Conservation (phyloP, 2,329 filamentous ascomycete species). For the Cordyceps cicadae region DNA sequence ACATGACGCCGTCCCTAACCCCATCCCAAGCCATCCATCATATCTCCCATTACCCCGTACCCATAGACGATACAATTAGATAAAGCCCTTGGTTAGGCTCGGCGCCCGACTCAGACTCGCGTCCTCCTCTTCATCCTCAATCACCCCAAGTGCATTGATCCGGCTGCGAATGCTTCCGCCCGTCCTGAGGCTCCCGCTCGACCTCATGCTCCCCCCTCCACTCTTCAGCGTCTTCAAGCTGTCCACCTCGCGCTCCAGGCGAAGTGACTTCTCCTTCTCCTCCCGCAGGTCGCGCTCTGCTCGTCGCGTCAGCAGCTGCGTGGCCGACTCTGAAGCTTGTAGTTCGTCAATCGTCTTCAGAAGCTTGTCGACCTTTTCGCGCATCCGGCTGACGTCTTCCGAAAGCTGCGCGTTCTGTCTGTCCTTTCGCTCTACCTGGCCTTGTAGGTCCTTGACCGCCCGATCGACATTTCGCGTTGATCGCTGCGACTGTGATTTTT, state of each 20-base stretch:
- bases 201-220: conserved; percentile 17
- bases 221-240: conserved; percentile 67
- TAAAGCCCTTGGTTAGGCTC: conserved; percentile 71
- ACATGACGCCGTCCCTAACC: background rate
- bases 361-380: conserved; percentile 85
- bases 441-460: conserved; percentile 84
- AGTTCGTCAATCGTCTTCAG: conserved; percentile 89
- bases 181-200: conserved; percentile 12
- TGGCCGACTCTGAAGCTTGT: conserved; percentile 74
- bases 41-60: background rate
- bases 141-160: conserved; percentile 26
- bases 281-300: conserved; percentile 86
- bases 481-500: conserved; percentile 72
- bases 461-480: conserved; percentile 89
- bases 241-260: conserved; percentile 83
- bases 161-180: conserved; percentile 34
- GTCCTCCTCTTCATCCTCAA: conserved; percentile 37
- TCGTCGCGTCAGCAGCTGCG: conserved; percentile 72
- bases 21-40: background rate
- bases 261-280: conserved; percentile 71
- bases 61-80: conserved; percentile 34
- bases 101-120: conserved; percentile 54
- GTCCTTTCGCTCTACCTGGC: conserved; percentile 86
- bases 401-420: conserved; percentile 73
- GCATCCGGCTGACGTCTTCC: conserved; percentile 76